A percentile compares a stretch with the other conserved stretches of the same genome.
Conservation (phyloP, 352 stramenopile species). For the Pythium coloratum region DNA sequence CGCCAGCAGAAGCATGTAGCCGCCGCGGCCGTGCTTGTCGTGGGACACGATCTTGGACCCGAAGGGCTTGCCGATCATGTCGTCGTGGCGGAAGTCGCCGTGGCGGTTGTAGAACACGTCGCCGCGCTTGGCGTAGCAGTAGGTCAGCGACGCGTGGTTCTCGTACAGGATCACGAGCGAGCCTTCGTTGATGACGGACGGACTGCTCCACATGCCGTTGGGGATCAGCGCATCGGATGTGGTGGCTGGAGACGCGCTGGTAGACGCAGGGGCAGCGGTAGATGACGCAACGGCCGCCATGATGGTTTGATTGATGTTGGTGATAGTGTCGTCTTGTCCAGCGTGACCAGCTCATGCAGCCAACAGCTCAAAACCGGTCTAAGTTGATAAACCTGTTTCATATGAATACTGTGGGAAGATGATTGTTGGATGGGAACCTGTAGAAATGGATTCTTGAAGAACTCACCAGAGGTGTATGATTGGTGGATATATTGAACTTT, state of each 20-base stretch:
- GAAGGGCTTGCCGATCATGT: slow-evolving; percentile 92
- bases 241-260: no score
- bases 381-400: background rate
- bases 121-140: slow-evolving; percentile 91
- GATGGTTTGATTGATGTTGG: background rate
- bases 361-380: background rate
- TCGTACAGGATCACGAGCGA: slow-evolving; percentile 98
- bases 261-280: background rate
- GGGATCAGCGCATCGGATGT: slow-evolving; percentile 32
- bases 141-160: slow-evolving; percentile 94
- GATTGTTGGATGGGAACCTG: slow-evolving; percentile 3
- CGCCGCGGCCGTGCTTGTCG: slow-evolving; percentile 75
- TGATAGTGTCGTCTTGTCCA: background rate
- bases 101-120: slow-evolving; percentile 96
- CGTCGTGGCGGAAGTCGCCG: slow-evolving; percentile 96
- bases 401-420: background rate
- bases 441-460: slow-evolving; percentile 26
- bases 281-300: background rate
- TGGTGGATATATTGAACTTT: slow-evolving; percentile 5
- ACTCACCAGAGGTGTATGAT: background rate
- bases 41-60: slow-evolving; percentile 74
- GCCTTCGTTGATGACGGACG: slow-evolving; percentile 58
- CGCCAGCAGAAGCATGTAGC: slow-evolving; percentile 94
- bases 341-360: slow-evolving; percentile 1
- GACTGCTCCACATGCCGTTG: slow-evolving; percentile 71